A percentile compares a stretch with the other conserved stretches of the same genome.
Evolutionary conservation across 176 grass and related monocot species (phyloP).

Genomic region (maize (Zea mays)): Zm-B73-REFERENCE-NAM-5.0 NC_050100.1:126946501-126947000

Average conservation of each 20-base stretch:
- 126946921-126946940: slow-evolving; percentile 84
- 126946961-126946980: no score
- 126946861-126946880: slow-evolving; percentile 94
- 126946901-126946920: slow-evolving; percentile 87
- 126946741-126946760: slow-evolving; percentile 92
- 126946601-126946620: slow-evolving; percentile 96
- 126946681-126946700: slow-evolving; percentile 96
- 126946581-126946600: slow-evolving; percentile 90
- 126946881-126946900: slow-evolving; percentile 76
- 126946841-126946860: slow-evolving; percentile 63
- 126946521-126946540: neutral
- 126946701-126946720: slow-evolving; percentile 85
- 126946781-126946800: slow-evolving; percentile 6
- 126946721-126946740: slow-evolving; percentile 92
- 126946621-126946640: slow-evolving; percentile 77
- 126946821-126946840: no score
- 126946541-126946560: slow-evolving; percentile 20
- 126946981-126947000: no score
- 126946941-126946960: slow-evolving; percentile 20
- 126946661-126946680: slow-evolving; percentile 95
- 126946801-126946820: slow-evolving; percentile 24
- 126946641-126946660: slow-evolving; percentile 96
- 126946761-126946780: slow-evolving; percentile 7
- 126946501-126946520: slow-evolving; percentile 6
- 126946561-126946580: slow-evolving; percentile 25